Conservation (phyloP, 257 asterid species). For the Rhazya stricta region DNA sequence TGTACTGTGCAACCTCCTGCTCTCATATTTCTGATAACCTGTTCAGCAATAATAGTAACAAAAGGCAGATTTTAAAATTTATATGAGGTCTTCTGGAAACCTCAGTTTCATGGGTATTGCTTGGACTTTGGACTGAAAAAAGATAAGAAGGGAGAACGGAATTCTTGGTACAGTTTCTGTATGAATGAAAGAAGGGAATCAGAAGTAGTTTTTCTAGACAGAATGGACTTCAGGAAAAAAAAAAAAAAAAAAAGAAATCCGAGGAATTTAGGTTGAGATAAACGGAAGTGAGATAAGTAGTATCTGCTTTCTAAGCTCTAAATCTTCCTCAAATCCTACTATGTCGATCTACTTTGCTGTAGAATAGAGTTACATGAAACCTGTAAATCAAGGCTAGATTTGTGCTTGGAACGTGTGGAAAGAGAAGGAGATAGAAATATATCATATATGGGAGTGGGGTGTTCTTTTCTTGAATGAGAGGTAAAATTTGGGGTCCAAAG, state of each 20-base stretch:
- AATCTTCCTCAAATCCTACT: constrained; percentile 12
- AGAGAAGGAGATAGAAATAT: constrained; percentile 19
- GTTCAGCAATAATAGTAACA: background rate
- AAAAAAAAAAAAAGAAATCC: background rate
- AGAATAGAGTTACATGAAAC: constrained; percentile 4
- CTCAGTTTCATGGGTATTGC: constrained; percentile 2
- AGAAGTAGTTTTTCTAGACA: background rate
- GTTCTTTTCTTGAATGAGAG: constrained; percentile 64
- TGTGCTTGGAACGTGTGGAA: constrained; percentile 18
- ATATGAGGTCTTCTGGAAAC: background rate
- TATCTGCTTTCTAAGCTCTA: background rate
- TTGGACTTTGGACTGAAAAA: background rate
- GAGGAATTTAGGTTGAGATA: background rate
- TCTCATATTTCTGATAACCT: constrained; percentile 40
- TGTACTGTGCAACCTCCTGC: constrained; percentile 64
- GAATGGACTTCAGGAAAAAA: no score
- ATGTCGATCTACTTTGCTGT: constrained; percentile 5
- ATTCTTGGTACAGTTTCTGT: constrained; percentile 7
- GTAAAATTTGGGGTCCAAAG: constrained; percentile 52
- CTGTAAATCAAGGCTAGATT: constrained; percentile 8
- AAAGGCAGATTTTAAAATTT: constrained; percentile 13
- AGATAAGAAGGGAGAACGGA: constrained; percentile 11
- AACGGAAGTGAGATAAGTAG: constrained; percentile 3
- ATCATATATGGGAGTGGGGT: constrained; percentile 15
- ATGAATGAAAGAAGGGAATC: background rate